Conservation (phyloP, 768 basidiomycete genomes). For the Coprinopsis marcescibilis region DNA sequence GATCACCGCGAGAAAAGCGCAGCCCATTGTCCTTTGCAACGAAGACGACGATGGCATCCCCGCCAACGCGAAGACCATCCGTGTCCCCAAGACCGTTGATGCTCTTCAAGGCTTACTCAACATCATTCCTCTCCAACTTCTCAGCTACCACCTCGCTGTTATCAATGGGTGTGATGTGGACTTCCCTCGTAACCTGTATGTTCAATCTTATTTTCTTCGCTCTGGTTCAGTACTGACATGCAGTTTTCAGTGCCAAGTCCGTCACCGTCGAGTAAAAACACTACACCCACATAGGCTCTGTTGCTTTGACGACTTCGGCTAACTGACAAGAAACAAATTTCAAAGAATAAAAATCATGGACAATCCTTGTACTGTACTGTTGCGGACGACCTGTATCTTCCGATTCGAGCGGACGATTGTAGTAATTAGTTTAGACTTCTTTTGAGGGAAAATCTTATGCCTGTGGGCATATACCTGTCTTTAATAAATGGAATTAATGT, state of each 20-base stretch:
- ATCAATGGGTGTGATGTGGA: conserved; percentile 97
- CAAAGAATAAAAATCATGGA: too few species aligned
- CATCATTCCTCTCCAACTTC: conserved; percentile 91
- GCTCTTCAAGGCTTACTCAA: conserved; percentile 93
- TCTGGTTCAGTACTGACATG: conserved; percentile 8
- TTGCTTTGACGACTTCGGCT: too few species aligned
- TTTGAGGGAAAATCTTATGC: too few species aligned
- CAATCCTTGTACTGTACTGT: too few species aligned
- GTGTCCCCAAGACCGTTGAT: conserved; percentile 92
- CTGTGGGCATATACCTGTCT: too few species aligned
- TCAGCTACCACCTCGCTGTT: conserved; percentile 95
- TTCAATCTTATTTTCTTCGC: conserved; percentile 15
- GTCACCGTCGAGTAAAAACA: conserved; percentile 61
- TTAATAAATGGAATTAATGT: too few species aligned
- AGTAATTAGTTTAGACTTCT: too few species aligned
- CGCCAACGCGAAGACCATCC: conserved; percentile 76
- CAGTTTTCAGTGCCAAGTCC: conserved; percentile 57
- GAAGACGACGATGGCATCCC: conserved; percentile 82
- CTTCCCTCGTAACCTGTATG: conserved; percentile 93
- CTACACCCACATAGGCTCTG: background rate
- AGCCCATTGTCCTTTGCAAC: conserved; percentile 92
- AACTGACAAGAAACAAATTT: too few species aligned
- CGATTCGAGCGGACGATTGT: too few species aligned
- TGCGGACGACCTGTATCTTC: too few species aligned
- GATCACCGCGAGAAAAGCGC: conserved; percentile 95